Conservation (phyloP, 768 basidiomycete genomes). For the Lenzites betulinus region DNA sequence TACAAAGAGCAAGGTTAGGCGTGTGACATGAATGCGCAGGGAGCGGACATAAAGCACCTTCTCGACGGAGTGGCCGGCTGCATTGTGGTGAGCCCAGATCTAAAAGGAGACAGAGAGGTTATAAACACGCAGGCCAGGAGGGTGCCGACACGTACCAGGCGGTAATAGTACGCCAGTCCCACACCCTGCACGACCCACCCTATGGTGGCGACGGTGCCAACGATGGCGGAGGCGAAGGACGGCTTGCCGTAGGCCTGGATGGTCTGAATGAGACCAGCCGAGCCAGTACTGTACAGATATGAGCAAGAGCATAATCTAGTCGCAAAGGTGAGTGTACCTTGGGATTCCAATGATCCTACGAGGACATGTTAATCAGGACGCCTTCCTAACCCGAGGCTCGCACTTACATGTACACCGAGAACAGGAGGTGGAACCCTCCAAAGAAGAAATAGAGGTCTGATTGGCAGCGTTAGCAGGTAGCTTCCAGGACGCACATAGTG, state of each 20-base stretch:
- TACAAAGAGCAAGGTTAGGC: constrained; percentile 34
- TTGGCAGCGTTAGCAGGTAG: constrained; percentile 53
- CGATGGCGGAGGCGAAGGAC: constrained; percentile 76
- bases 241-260: constrained; percentile 76
- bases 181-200: constrained; percentile 89
- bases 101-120: constrained; percentile 26
- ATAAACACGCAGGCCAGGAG: constrained; percentile 11
- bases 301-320: neutral
- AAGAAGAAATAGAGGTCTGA: constrained; percentile 97
- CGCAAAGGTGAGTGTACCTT: constrained; percentile 52
- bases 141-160: constrained; percentile 52
- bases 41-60: constrained; percentile 50
- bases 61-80: constrained; percentile 86
- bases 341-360: constrained; percentile 92
- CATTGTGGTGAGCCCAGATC: constrained; percentile 79
- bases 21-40: constrained; percentile 9
- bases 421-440: constrained; percentile 91
- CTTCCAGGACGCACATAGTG: constrained; percentile 26
- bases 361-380: constrained; percentile 17
- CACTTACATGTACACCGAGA: constrained; percentile 87
- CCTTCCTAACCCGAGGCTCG: neutral
- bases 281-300: constrained; percentile 68
- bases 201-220: constrained; percentile 77
- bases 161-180: constrained; percentile 80
- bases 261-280: constrained; percentile 92